Percentiles rank a stretch among this genome's conserved stretches.
Evolutionary conservation across 371 early-diverging fungal genomes (phyloP).

Genomic region (Haplosporangium sp.): DNA sequence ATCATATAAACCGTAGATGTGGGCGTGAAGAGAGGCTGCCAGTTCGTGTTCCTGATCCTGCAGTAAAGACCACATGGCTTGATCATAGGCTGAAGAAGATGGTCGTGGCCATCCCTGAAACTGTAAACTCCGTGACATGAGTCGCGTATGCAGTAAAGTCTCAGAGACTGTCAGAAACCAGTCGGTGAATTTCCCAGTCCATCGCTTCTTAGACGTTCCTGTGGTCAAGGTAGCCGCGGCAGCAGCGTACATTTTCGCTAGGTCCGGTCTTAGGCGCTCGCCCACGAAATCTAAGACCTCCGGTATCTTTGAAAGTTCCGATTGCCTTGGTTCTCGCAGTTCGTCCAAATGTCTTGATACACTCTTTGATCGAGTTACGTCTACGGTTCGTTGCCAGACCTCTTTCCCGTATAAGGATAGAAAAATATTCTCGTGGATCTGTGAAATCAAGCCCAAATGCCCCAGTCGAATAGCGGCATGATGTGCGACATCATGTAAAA

Average conservation of each 20-base stretch:
- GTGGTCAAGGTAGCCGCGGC: neutral
- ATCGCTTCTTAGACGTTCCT: neutral
- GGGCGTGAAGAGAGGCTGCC: conserved; percentile 23
- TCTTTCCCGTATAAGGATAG: conserved; percentile 15
- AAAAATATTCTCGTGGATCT: conserved; percentile 22
- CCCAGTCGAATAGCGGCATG: conserved; percentile 18
- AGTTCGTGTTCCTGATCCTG: conserved; percentile 27
- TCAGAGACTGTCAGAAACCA: conserved; percentile 32
- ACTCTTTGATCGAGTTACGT: neutral
- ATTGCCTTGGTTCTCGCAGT: neutral
- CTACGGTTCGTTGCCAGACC: conserved; percentile 16
- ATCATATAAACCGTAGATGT: conserved; percentile 6
- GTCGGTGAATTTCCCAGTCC: conserved; percentile 32
- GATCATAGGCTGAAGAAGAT: conserved; percentile 11
- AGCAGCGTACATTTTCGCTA: conserved; percentile 33
- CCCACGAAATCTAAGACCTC: conserved; percentile 12
- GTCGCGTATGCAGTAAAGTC: conserved; percentile 11
- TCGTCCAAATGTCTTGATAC: neutral
- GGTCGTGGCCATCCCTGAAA: conserved; percentile 4
- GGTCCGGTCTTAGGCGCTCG: neutral
- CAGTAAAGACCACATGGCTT: conserved; percentile 16
- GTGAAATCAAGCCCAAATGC: conserved; percentile 36
- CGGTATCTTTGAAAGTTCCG: neutral
- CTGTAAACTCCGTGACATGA: conserved; percentile 26
- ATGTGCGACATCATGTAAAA: conserved; percentile 23